Base-by-base conservation (phyloP, 2,329 filamentous ascomycete species). In the Neofusicoccum cordaticola region DNA sequence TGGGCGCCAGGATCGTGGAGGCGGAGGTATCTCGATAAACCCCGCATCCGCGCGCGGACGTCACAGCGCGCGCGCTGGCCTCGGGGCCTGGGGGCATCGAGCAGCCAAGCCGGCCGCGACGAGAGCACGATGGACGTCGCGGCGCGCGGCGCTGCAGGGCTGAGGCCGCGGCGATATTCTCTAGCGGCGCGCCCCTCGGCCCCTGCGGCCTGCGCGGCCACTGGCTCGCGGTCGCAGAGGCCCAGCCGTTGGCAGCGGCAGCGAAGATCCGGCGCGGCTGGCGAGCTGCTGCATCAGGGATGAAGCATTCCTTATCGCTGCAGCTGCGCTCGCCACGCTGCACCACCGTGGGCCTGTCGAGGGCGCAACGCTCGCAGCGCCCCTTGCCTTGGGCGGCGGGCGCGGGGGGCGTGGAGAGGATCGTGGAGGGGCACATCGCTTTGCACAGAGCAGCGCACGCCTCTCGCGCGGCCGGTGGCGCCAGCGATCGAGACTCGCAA, bases 11-110 rank as follows among this genome's bases (percentile, higher is more conserved):
- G 41, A 60, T 60, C 41, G 56, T 13, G 27, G 56, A 45, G 56
- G 56, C 56, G 56, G 56, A 60, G 56, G 34, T 22, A 60, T 60
- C 56, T 60, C 56, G 56, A 60, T 60, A 60, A 60, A 60, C 56
- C 56, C 56, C 56, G 56, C 56, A 60, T 60, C 56, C 41, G 56
- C 56, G 56, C 53, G 53, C 53, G 53, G 53, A 58, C 53, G 51
- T 56, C 51, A 56, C 35, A 56, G 51, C 51, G 13, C 31, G 19
- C 52, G 19, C 31, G 50, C 13, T 13, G 34, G 15, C 31, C 15
- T n/a, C 19, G 41, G 35, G 50, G 12, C 50, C 15, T 17, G 13
- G 17, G 45, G 27, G 19, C 45, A n/a, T 48, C 45, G 45, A 22
- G 3, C 17, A n/a, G 48, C n/a, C 27, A 31, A 31, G 27, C 27